Base-by-base conservation (phyloP, 805 yeast genomes). In the Grigorovia transvaalensis region DNA sequence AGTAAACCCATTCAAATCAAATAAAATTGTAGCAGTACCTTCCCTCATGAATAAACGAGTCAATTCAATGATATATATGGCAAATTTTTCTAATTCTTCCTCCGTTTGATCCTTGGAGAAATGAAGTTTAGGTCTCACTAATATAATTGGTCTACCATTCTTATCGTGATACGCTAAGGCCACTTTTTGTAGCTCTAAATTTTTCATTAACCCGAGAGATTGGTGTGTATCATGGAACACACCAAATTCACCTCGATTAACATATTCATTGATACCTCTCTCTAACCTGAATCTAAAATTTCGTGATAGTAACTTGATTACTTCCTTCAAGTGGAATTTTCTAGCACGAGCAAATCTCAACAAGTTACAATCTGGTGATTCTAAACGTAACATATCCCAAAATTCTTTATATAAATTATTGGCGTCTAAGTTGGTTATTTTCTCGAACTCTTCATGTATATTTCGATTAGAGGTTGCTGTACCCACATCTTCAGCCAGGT, bases 1-100 rank as follows among this genome's bases (percentile, higher is more conserved):
- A 8, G 95, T 79, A 64, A 93, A 93, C 4, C 84, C 96, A 12
- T 85, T 74, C 62, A 93, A 72, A 65, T 93, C 99, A 65, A 93
- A 93, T 38, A 93, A 68, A 50, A 93, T 80, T 1, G 93, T 81
- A 47, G 88, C 89, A 12, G 84, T 82, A 64, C 88, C 96, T 56
- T 84, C 91, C 55, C 73, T 78, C 57, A 90, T 71, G 55, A 84
- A 77, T 56, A 91, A 69, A 57, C 96, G 77, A n/a, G 88, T 78
- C 62, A 82, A 79, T 69, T 93, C 99, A 59, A 93, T 88, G 49
- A 83, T 72, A 50, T 84, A 64, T 46, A 90, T 67, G 1, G 95
- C 87, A 67, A 79, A 91, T 50, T 81, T 72, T 64, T 88, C 85
- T 58, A 90, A 74, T 53, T 85, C 95, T 50, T 77, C 80, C 52